Percentiles rank a stretch among this genome's conserved stretches.
Evolutionary conservation across 2,329 filamentous ascomycete species (phyloP).

Genomic region (Fusarium concolor): DNA sequence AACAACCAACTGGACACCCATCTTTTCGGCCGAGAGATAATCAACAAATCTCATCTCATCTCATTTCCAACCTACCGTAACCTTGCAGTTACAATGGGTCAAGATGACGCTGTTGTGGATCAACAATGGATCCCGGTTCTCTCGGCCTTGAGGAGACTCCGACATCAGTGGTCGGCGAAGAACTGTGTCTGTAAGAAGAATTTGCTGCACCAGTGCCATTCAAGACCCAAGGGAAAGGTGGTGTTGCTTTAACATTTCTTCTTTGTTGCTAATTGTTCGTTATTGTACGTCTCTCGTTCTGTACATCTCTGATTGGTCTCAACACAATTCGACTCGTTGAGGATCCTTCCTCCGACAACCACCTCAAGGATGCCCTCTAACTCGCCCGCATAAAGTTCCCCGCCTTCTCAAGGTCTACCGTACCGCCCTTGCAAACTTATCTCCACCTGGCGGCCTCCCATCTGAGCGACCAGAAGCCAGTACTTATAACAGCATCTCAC

Average conservation of each 20-base stretch:
- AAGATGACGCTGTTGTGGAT: slow-evolving; percentile 39
- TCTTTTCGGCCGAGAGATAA: background rate
- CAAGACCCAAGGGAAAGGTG: background rate
- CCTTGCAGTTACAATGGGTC: slow-evolving; percentile 37
- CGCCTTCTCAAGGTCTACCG: slow-evolving; percentile 2
- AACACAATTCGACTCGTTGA: background rate
- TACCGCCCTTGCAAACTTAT: slow-evolving; percentile 5
- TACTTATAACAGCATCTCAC: slow-evolving; percentile 24
- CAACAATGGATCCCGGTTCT: slow-evolving; percentile 32
- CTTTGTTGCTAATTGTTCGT: slow-evolving; percentile 13
- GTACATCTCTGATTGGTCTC: background rate
- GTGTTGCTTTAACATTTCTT: background rate
- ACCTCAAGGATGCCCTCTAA: slow-evolving; percentile 7
- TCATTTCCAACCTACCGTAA: slow-evolving; percentile 10
- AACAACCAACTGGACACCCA: background rate
- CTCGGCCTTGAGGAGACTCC: slow-evolving; percentile 15
- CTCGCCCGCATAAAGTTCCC: slow-evolving; percentile 12
- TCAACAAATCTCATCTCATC: slow-evolving; percentile 3
- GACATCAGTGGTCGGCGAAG: slow-evolving; percentile 11
- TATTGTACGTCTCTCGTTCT: slow-evolving; percentile 2
- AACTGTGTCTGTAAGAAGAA: background rate
- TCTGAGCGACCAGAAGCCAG: slow-evolving; percentile 6
- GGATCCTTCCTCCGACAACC: slow-evolving; percentile 2
- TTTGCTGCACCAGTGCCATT: background rate
- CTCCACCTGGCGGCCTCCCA: slow-evolving; percentile 34